A percentile compares a stretch with the other conserved stretches of the same genome.
phyloP scores from a whole-genome alignment of 2,329 filamentous ascomycete species.

The Penicillium vulpinum region DNA sequence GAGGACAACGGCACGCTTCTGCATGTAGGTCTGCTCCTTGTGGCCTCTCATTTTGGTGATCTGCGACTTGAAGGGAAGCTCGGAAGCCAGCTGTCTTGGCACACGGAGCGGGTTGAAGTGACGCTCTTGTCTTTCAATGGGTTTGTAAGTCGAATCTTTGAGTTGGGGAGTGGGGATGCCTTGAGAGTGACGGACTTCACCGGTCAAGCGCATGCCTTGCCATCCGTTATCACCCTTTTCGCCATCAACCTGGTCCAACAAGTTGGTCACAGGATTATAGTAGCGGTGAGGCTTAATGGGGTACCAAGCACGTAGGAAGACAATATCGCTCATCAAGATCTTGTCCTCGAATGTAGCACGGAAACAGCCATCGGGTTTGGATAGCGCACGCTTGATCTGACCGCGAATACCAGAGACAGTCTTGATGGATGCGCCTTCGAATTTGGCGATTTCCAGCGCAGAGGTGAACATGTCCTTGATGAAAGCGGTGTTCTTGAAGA shows the following conservation, averaged over 20 bases:
- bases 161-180: conserved; percentile 73
- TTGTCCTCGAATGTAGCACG: conserved; percentile 98
- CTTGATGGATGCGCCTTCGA: conserved; percentile 92
- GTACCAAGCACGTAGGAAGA: conserved; percentile 96
- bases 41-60: conserved; percentile 79
- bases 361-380: conserved; percentile 93
- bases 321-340: conserved; percentile 92
- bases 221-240: conserved; percentile 53
- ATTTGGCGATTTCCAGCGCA: conserved; percentile 92
- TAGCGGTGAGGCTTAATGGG: conserved; percentile 92
- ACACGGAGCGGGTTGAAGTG: conserved; percentile 70
- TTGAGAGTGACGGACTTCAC: conserved; percentile 79
- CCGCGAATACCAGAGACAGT: conserved; percentile 94
- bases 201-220: conserved; percentile 91
- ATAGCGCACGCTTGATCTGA: conserved; percentile 93
- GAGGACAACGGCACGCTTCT: conserved; percentile 89
- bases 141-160: conserved; percentile 82
- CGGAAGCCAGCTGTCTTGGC: conserved; percentile 61
- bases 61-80: conserved; percentile 90
- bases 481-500: conserved; percentile 99
- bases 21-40: conserved; percentile 80
- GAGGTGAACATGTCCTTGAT: conserved; percentile 98
- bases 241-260: conserved; percentile 62
- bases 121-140: conserved; percentile 59
- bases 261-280: conserved; percentile 94